Conservation (phyloP, 805 yeast species). For the Starmerella bacillaris region DNA sequence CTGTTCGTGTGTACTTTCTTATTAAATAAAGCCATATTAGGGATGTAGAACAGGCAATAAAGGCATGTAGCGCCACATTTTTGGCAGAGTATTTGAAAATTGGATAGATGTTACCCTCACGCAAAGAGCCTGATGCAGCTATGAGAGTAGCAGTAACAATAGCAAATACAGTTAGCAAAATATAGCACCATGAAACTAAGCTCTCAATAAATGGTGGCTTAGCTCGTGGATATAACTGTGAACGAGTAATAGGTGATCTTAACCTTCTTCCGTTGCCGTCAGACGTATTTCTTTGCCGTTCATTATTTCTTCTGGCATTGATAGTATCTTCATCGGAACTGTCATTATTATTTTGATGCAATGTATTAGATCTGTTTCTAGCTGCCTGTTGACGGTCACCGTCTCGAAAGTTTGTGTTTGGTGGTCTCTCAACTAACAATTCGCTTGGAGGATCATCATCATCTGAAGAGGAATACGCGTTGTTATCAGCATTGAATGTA, state of each 20-base stretch:
- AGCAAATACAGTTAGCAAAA: constrained; percentile 10
- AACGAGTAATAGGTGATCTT: neutral
- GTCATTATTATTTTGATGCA: neutral
- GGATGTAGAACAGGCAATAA: constrained; percentile 8
- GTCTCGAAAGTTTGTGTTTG: neutral
- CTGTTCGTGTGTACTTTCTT: constrained; percentile 13
- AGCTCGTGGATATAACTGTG: neutral
- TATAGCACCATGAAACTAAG: constrained; percentile 9
- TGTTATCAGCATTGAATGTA: too few species aligned
- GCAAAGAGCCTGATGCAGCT: constrained; percentile 9
- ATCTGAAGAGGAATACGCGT: constrained; percentile 1
- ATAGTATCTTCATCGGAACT: neutral
- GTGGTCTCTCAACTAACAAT: constrained; percentile 16
- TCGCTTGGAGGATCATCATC: constrained; percentile 21
- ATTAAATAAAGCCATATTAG: constrained; percentile 13
- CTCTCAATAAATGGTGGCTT: constrained; percentile 5
- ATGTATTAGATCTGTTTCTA: neutral
- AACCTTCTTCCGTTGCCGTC: neutral
- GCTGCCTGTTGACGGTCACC: neutral
- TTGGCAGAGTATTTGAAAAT: constrained; percentile 11
- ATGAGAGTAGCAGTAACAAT: constrained; percentile 15
- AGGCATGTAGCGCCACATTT: constrained; percentile 9
- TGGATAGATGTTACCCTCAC: constrained; percentile 10
- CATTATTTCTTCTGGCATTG: neutral
- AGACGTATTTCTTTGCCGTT: neutral